These are phyloP conservation scores for Russula compacta DNA, from an alignment of 768 basidiomycete genomes.

Conservation along the genomic window DNA sequence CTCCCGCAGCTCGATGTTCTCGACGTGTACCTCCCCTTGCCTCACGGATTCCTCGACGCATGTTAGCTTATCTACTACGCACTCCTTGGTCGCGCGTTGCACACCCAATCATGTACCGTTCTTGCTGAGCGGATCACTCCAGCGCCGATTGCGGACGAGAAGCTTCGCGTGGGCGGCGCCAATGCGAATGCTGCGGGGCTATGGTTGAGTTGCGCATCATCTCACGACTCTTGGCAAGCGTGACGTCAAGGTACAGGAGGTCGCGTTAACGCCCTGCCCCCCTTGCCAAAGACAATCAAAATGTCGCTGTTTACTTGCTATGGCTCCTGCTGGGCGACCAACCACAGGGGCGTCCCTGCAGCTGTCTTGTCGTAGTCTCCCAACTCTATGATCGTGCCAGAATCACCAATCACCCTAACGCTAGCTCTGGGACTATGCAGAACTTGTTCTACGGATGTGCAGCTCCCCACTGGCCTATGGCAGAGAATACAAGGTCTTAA, in stretches of 20 bases:
- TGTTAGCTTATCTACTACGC: slow-evolving; percentile 31
- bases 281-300: slow-evolving; percentile 51
- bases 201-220: slow-evolving; percentile 50
- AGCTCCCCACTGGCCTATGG: slow-evolving; percentile 67
- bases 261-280: slow-evolving; percentile 55
- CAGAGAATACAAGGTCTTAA: slow-evolving; percentile 24
- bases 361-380: background rate
- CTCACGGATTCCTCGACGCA: slow-evolving; percentile 38
- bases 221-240: slow-evolving; percentile 38
- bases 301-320: slow-evolving; percentile 43
- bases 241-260: slow-evolving; percentile 60
- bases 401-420: slow-evolving; percentile 32
- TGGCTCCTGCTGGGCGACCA: slow-evolving; percentile 19
- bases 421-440: slow-evolving; percentile 45
- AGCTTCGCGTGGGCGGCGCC: slow-evolving; percentile 37
- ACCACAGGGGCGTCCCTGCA: background rate
- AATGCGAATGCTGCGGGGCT: slow-evolving; percentile 51
- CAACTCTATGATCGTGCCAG: background rate
- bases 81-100: no score
- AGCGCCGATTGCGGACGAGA: no score
- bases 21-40: slow-evolving; percentile 59
- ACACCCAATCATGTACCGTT: no score
- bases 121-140: slow-evolving; percentile 39
- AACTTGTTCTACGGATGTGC: slow-evolving; percentile 49
- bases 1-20: slow-evolving; percentile 43